Percentiles rank a stretch among this genome's conserved stretches.
Conservation (phyloP, 108 stramenopile species). For the Nannochloropsis oceanica region DNA sequence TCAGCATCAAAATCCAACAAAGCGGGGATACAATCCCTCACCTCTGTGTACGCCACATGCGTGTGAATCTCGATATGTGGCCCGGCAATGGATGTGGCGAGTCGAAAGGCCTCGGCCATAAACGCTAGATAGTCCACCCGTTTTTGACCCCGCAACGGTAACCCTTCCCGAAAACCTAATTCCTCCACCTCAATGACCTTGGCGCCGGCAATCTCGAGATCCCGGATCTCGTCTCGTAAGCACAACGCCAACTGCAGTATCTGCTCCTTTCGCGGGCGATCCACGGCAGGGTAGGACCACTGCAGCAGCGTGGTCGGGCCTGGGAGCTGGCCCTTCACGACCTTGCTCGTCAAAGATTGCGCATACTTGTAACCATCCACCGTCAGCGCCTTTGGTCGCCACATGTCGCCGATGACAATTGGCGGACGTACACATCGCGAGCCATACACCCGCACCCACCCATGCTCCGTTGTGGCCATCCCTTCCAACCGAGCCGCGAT, state of each 20-base stretch:
- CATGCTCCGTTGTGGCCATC: constrained; percentile 44
- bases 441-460: constrained; percentile 57
- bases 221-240: constrained; percentile 45
- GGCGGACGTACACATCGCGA: constrained; percentile 53
- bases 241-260: constrained; percentile 47
- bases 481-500: constrained; percentile 51
- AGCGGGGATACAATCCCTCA: constrained; percentile 50
- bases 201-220: constrained; percentile 49
- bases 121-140: constrained; percentile 42
- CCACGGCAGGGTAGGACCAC: constrained; percentile 56
- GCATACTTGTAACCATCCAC: constrained; percentile 50
- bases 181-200: constrained; percentile 55
- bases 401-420: constrained; percentile 44
- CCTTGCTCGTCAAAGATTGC: constrained; percentile 42
- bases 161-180: constrained; percentile 50
- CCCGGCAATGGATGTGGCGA: constrained; percentile 42
- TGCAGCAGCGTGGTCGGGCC: constrained; percentile 59
- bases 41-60: constrained; percentile 65
- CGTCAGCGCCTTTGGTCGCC: constrained; percentile 46
- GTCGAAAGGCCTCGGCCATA: constrained; percentile 52
- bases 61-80: constrained; percentile 54
- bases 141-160: constrained; percentile 41
- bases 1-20: constrained; percentile 52
- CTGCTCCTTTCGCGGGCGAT: constrained; percentile 47
- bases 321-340: constrained; percentile 58